phyloP scores from a whole-genome alignment of 345 rosid species.

The Geranium rotundifolium region DNA sequence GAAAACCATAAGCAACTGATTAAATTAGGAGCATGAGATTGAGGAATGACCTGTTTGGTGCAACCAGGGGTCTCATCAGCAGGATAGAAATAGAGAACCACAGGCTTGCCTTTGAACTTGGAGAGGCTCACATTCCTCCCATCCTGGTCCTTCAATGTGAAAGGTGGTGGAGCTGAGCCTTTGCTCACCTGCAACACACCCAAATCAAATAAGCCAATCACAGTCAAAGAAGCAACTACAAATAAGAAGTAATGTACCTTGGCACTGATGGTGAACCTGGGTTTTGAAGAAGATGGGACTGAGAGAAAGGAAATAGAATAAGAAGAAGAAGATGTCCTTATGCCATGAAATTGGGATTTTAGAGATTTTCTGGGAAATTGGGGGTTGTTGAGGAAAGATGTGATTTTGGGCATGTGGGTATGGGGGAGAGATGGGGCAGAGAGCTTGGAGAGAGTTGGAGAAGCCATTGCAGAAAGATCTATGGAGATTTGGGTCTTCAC shows the following conservation, averaged over 20 bases:
- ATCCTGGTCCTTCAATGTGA: constrained; percentile 82
- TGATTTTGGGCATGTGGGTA: constrained; percentile 20
- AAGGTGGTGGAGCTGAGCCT: constrained; percentile 65
- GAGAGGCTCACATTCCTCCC: constrained; percentile 66
- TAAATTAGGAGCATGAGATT: neutral
- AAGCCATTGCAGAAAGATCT: constrained; percentile 24
- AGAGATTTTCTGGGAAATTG: constrained; percentile 33
- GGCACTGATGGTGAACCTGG: constrained; percentile 41
- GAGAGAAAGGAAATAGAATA: constrained; percentile 17
- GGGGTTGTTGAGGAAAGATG: constrained; percentile 13
- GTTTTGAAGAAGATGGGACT: constrained; percentile 21
- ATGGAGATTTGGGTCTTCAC: neutral
- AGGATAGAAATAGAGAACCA: constrained; percentile 85
- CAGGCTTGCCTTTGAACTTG: constrained; percentile 88
- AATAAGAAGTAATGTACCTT: constrained; percentile 54
- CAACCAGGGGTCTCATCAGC: constrained; percentile 95
- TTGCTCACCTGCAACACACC: constrained; percentile 44
- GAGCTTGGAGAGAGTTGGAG: constrained; percentile 31
- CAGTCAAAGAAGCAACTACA: neutral
- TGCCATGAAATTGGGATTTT: constrained; percentile 60
- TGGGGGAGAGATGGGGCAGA: constrained; percentile 21
- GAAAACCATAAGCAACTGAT: neutral
- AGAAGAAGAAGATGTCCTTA: constrained; percentile 36
- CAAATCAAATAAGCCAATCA: neutral
- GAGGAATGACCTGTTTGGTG: constrained; percentile 66